Conservation (phyloP, 192 early-diverging fungal species). For the Coemansia asiatica region DNA sequence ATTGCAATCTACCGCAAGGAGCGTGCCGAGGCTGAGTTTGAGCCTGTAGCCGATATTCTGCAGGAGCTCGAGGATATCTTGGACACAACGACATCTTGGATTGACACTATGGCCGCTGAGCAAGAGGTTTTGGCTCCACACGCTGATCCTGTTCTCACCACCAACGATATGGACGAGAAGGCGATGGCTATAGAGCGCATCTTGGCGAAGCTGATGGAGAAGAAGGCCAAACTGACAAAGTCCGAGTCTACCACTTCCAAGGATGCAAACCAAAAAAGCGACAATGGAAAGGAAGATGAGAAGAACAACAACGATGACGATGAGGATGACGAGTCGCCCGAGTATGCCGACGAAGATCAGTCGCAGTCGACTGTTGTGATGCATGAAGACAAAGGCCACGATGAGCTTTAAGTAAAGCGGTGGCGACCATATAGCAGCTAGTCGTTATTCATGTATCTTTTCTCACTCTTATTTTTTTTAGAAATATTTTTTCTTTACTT, state of each 20-base stretch:
- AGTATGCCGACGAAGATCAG: conserved; percentile 6
- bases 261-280: conserved; percentile 23
- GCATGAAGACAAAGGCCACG: conserved; percentile 29
- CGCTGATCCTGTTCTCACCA: conserved; percentile 66
- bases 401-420: conserved; percentile 18
- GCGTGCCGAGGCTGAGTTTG: conserved; percentile 60
- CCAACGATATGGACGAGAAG: conserved; percentile 58
- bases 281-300: conserved; percentile 14
- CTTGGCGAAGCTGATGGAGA: conserved; percentile 58
- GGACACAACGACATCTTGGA: conserved; percentile 59
- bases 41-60: conserved; percentile 33
- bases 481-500: not conserved
- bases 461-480: not conserved
- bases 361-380: not conserved
- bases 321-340: conserved; percentile 5
- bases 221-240: conserved; percentile 61
- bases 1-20: conserved; percentile 26
- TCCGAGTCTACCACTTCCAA: conserved; percentile 20
- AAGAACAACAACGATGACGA: conserved; percentile 14
- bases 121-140: conserved; percentile 62
- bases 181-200: conserved; percentile 55
- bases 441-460: too few relatives aligned
- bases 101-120: conserved; percentile 57
- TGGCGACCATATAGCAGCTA: not conserved
- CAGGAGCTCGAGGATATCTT: conserved; percentile 57